Evolutionary conservation across 768 basidiomycete genomes (phyloP), one percentile per base, ranked within the genome.

Genomic region (Gautieria morchelliformis): DNA sequence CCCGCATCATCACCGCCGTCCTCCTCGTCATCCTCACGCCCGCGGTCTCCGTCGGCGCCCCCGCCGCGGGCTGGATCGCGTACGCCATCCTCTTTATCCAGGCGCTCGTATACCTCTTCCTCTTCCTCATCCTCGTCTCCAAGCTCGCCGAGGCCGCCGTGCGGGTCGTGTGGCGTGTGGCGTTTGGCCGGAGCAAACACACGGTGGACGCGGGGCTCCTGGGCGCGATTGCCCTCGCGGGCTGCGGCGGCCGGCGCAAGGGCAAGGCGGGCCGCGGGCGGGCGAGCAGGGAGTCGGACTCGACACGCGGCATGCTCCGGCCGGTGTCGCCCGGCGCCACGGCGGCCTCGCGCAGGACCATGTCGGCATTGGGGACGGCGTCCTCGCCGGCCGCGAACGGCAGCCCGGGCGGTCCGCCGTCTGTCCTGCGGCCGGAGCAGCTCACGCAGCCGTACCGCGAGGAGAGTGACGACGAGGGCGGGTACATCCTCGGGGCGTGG

Each of bases 401-500:
- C n/a, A n/a, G n/a, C n/a, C n/a, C n/a, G n/a, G n/a, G n/a, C n/a
- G n/a, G n/a, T n/a, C n/a, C n/a, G n/a, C 61, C 84, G 14, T 85
- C 79, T 20, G 87, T 89, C 5, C 75, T 91, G 60, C 81, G 82
- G 39, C 90, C 89, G 0, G 89, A 92, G 62, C 87, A 89, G 48
- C 87, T 85, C 4, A 74, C 84, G 60, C 77, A 79, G 47, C 88
- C 86, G 30, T 89, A 89, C 66, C 77, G 76, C 61, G 87, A 90
- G 64, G 86, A 90, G 44, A 85, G 79, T 62, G 89, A 90, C 59
- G 87, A 87, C 63, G 89, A 89, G 61, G 77, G 75, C 17, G 87
- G 89, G 12, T 87, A 76, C 62, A 96, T 97, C 65, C 95, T 97
- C 91, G 86, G 85, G 42, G 90, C 94, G n/a, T 95, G 92, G 90